These are phyloP conservation scores for Sugiyamaella japonica DNA, from an alignment of 1,139 yeast species.

Conservation along the genomic window DNA sequence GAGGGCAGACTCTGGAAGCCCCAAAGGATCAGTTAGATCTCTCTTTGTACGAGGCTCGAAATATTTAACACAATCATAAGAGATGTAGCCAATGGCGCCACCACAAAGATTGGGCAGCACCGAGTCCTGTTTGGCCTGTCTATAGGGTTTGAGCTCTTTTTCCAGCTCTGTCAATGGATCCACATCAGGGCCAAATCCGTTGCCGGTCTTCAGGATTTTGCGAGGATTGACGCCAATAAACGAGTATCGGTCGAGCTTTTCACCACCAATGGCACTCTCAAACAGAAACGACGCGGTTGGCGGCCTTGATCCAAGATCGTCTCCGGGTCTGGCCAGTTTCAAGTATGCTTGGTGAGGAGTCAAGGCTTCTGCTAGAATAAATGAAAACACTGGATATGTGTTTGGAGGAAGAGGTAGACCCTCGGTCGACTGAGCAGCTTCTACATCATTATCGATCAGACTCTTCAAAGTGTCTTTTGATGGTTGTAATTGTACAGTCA, in stretches of 20 bases:
- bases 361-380: slow-evolving; percentile 70
- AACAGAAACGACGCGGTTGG: slow-evolving; percentile 68
- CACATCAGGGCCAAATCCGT: slow-evolving; percentile 53
- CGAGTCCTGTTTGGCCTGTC: slow-evolving; percentile 67
- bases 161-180: slow-evolving; percentile 83
- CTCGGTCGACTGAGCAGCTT: slow-evolving; percentile 16
- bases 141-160: slow-evolving; percentile 60
- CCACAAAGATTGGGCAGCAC: slow-evolving; percentile 73
- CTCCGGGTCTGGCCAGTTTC: slow-evolving; percentile 73
- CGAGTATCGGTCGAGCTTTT: slow-evolving; percentile 83
- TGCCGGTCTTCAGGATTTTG: slow-evolving; percentile 78
- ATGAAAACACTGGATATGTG: slow-evolving; percentile 77
- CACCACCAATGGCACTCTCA: slow-evolving; percentile 88
- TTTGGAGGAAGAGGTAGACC: slow-evolving; percentile 40
- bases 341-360: slow-evolving; percentile 91
- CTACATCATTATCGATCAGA: slow-evolving; percentile 17
- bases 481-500: slow-evolving; percentile 25
- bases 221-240: slow-evolving; percentile 86
- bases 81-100: slow-evolving; percentile 93
- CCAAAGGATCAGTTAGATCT: slow-evolving; percentile 68
- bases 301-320: slow-evolving; percentile 37
- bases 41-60: slow-evolving; percentile 89
- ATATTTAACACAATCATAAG: slow-evolving; percentile 94
- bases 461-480: slow-evolving; percentile 22
- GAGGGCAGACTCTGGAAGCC: slow-evolving; percentile 86